Base-by-base conservation (phyloP, 2,329 filamentous ascomycete genomes). In the Orbilia ellipsospora region DNA sequence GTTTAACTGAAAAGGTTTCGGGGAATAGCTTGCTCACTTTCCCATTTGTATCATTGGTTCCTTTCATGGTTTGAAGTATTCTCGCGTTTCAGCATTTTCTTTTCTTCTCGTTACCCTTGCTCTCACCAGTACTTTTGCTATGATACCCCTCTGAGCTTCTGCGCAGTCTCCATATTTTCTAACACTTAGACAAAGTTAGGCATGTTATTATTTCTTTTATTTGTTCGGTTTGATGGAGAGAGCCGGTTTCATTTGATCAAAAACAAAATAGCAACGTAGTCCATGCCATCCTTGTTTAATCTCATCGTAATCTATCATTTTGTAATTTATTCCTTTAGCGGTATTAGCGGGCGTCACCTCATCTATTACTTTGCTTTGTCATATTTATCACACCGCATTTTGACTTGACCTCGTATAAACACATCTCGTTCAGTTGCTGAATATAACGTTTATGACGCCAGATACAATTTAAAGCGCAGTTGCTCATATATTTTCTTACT, bases 141-240 rank as follows among this genome's bases (percentile, higher is more conserved):
- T 73, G 62, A 73, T 77, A 68, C 68, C 62, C 73, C 64, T 42
- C 48, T 62, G 44, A 52, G 15, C 44, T 61, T 45, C 48, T 61
- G 26, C 55, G 26, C 28, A 26, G 57, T 48, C 48, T 60, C 56
- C 36, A 18, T 44, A 26, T 45, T 36, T 40, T 6, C n/a, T 44
- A 57, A n/a, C 57, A 16, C 44, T 45, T 55, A 51, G 26, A 26
- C 52, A 52, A 52, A 23, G 48, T 52, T 26, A 52, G 20, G 20
- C 12, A 8, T 52, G 48, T n/a, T 48, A n/a, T 48, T 48, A 36
- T 36, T 36, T 36, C 31, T 1, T 36, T 36, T 36, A 36, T 36
- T 36, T 36, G 23, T 36, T 36, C 31, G 31, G 10, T 6, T 6
- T 36, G 1, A 36, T 2, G 10, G 31, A 7, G 31, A 6, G 31